Conservation (phyloP, 2,329 filamentous ascomycete genomes). For the Lasiodiplodia sp. region DNA sequence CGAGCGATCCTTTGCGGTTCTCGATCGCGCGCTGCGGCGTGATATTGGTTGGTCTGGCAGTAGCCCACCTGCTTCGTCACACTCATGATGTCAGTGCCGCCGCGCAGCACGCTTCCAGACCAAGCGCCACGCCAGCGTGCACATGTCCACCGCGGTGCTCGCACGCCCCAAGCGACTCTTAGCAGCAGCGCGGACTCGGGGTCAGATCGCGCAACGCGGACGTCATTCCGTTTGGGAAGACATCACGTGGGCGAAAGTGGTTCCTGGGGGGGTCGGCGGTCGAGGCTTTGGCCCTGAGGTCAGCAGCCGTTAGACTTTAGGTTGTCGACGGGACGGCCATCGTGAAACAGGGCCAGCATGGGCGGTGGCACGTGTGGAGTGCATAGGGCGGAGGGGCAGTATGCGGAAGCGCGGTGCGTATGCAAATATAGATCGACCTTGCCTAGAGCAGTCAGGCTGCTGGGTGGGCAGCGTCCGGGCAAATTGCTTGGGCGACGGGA, state of each 20-base stretch:
- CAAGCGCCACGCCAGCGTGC: constrained; percentile 2
- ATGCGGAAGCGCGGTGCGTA: background rate
- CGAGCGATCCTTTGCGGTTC: constrained; percentile 16
- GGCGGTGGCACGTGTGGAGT: constrained; percentile 18
- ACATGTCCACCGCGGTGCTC: background rate
- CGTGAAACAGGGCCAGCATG: constrained; percentile 19
- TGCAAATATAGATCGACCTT: constrained; percentile 29
- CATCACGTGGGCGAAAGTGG: background rate
- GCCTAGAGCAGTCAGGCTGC: constrained; percentile 1
- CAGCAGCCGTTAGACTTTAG: constrained; percentile 21
- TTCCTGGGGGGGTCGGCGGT: background rate
- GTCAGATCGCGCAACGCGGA: background rate
- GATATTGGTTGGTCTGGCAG: constrained; percentile 6
- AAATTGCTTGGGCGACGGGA: constrained; percentile 8
- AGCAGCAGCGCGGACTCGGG: background rate
- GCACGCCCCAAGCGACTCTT: background rate
- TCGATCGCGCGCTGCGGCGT: background rate
- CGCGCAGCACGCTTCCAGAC: constrained; percentile 17
- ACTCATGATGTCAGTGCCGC: constrained; percentile 16
- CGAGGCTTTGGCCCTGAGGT: background rate
- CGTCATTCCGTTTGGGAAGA: background rate
- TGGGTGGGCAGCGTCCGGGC: background rate
- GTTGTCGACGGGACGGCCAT: constrained; percentile 19
- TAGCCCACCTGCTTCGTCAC: background rate
- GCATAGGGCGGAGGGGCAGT: constrained; percentile 15